A percentile compares a stretch with the other conserved stretches of the same genome.
phyloP scores from a whole-genome alignment of 805 yeast species.

The Saturnispora kantuleensis region DNA sequence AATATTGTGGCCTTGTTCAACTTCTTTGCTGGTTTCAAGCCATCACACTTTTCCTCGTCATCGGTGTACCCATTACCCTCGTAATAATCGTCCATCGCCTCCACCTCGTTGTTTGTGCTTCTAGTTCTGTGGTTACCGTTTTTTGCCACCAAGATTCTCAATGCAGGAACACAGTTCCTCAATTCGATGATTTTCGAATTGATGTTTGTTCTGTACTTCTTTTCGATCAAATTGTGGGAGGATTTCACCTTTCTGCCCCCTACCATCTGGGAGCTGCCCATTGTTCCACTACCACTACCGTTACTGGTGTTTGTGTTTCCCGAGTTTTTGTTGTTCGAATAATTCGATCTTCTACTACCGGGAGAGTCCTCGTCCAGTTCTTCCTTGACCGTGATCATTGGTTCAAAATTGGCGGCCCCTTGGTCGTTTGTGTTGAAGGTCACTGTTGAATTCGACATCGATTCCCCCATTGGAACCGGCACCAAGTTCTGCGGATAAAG shows the following conservation, averaged over 20 bases:
- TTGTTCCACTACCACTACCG: slow-evolving; percentile 6
- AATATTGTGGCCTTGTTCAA: slow-evolving; percentile 70
- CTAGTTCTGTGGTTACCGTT: slow-evolving; percentile 27
- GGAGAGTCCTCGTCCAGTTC: slow-evolving; percentile 8
- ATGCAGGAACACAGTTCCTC: slow-evolving; percentile 71
- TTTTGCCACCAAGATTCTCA: slow-evolving; percentile 37
- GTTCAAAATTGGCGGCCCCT: slow-evolving; percentile 1
- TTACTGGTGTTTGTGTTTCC: neutral
- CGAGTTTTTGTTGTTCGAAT: slow-evolving; percentile 7
- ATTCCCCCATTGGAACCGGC: slow-evolving; percentile 23
- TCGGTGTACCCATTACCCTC: slow-evolving; percentile 47
- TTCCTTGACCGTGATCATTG: slow-evolving; percentile 3
- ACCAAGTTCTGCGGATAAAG: slow-evolving; percentile 12
- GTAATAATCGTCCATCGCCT: slow-evolving; percentile 36
- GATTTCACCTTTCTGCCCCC: slow-evolving; percentile 41
- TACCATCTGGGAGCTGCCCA: slow-evolving; percentile 4
- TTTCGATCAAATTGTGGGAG: slow-evolving; percentile 75
- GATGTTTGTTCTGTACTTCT: slow-evolving; percentile 71
- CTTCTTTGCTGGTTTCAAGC: slow-evolving; percentile 66
- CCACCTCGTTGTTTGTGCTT: slow-evolving; percentile 29
- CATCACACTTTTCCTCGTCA: slow-evolving; percentile 50
- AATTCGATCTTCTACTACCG: slow-evolving; percentile 6
- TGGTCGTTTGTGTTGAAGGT: slow-evolving; percentile 17
- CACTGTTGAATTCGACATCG: slow-evolving; percentile 23
- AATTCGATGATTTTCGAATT: slow-evolving; percentile 64